A percentile compares a stretch with the other conserved stretches of the same genome.
These are phyloP conservation scores for Aleurites moluccanus DNA, from an alignment of 441 rosid species.

Conservation along the genomic window DNA sequence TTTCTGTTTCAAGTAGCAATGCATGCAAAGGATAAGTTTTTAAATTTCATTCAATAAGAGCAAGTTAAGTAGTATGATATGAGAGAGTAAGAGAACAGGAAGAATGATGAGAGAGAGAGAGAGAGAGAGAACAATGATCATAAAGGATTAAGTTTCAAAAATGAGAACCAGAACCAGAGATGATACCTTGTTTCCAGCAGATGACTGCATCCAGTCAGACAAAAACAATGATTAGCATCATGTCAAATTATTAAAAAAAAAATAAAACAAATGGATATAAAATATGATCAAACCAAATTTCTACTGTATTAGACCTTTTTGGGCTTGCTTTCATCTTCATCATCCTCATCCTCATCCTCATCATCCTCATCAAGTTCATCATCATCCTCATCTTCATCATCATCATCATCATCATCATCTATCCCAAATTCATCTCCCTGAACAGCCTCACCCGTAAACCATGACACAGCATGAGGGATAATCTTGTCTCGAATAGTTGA, in stretches of 20 bases:
- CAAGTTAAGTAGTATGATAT: too few species aligned
- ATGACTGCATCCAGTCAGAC: constrained; percentile 40
- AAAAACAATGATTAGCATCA: constrained; percentile 18
- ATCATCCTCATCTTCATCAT: constrained; percentile 40
- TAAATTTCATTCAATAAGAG: neutral
- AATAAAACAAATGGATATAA: neutral
- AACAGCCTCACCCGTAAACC: constrained; percentile 89
- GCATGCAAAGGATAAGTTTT: neutral
- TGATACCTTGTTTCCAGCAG: constrained; percentile 59
- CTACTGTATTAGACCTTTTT: constrained; percentile 50
- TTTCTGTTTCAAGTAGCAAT: constrained; percentile 38
- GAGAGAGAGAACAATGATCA: too few species aligned
- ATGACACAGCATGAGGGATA: constrained; percentile 84
- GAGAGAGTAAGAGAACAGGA: neutral
- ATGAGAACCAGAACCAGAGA: neutral
- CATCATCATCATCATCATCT: constrained; percentile 65
- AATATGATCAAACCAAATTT: neutral
- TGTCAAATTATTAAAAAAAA: neutral
- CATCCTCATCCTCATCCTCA: constrained; percentile 42
- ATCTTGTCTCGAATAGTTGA: constrained; percentile 84
- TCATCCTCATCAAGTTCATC: too few species aligned
- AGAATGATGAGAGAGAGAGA: too few species aligned
- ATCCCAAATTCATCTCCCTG: constrained; percentile 58
- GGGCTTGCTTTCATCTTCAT: constrained; percentile 50
- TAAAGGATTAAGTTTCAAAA: neutral